Conservation (phyloP, 805 yeast genomes). For the Metschnikowia vanudenii region DNA sequence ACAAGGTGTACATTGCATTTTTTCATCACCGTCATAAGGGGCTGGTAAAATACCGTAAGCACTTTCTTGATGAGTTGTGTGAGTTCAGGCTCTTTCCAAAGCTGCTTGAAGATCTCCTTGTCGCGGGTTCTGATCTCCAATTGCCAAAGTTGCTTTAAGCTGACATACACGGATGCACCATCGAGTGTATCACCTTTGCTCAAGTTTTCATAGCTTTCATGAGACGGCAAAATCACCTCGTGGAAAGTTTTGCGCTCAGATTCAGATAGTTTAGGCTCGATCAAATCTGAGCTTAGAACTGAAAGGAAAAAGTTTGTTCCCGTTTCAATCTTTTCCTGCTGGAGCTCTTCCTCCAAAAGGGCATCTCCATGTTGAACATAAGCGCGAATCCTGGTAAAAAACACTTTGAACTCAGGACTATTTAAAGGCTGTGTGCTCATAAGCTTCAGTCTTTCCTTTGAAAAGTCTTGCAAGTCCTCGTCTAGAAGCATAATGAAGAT, state of each 20-base stretch:
- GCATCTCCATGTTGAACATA: slow-evolving; percentile 54
- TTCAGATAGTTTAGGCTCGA: slow-evolving; percentile 22
- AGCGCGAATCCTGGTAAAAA: slow-evolving; percentile 39
- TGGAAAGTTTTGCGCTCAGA: slow-evolving; percentile 7
- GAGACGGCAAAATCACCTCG: slow-evolving; percentile 19
- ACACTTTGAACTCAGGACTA: slow-evolving; percentile 26
- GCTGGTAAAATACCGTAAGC: slow-evolving; percentile 69
- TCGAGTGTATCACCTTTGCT: slow-evolving; percentile 14
- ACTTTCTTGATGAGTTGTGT: slow-evolving; percentile 72
- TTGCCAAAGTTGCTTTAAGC: slow-evolving; percentile 60
- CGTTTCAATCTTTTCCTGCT: slow-evolving; percentile 72
- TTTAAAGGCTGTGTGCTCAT: slow-evolving; percentile 43
- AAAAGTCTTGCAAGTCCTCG: slow-evolving; percentile 67
- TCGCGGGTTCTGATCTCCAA: slow-evolving; percentile 69
- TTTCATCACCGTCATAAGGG: slow-evolving; percentile 66
- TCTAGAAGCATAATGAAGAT: slow-evolving; percentile 69
- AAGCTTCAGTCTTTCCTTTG: slow-evolving; percentile 47
- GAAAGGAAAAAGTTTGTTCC: slow-evolving; percentile 63
- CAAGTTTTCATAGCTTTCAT: slow-evolving; percentile 21
- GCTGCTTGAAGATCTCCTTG: slow-evolving; percentile 66
- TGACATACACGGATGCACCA: slow-evolving; percentile 42
- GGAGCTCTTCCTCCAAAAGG: slow-evolving; percentile 32
- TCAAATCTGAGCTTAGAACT: slow-evolving; percentile 33
- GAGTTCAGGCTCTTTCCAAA: slow-evolving; percentile 85
- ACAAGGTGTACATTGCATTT: slow-evolving; percentile 65